Evolutionary conservation across 805 yeast species (phyloP).

Genomic region (Saturnispora silvae): DNA sequence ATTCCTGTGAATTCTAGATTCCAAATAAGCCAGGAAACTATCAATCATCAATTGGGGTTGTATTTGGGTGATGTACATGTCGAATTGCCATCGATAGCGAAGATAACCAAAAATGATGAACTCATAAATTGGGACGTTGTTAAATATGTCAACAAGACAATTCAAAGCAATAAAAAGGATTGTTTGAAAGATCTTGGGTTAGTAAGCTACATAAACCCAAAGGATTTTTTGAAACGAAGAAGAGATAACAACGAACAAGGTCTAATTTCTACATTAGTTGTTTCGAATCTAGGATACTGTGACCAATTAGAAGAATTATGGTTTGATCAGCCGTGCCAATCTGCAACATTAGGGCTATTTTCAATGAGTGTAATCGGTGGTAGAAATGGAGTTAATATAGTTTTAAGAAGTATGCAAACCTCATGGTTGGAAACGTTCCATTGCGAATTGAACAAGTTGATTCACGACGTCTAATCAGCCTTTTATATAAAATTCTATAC

Average conservation of each 20-base stretch:
- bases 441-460: slow-evolving; percentile 2
- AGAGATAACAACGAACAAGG: slow-evolving; percentile 2
- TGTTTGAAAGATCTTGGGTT: slow-evolving; percentile 11
- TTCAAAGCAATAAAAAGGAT: slow-evolving; percentile 7
- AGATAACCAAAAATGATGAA: not conserved
- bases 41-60: slow-evolving; percentile 8
- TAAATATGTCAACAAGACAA: slow-evolving; percentile 8
- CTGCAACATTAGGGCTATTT: slow-evolving; percentile 10
- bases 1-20: slow-evolving; percentile 10
- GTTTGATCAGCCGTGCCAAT: slow-evolving; percentile 12
- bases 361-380: slow-evolving; percentile 11
- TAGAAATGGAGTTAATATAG: slow-evolving; percentile 6
- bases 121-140: slow-evolving; percentile 11
- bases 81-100: slow-evolving; percentile 8
- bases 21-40: slow-evolving; percentile 1
- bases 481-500: slow-evolving; percentile 18
- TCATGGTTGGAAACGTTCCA: slow-evolving; percentile 8
- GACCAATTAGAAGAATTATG: not conserved
- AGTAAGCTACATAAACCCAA: slow-evolving; percentile 8
- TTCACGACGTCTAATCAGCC: too few relatives aligned
- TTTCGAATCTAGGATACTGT: slow-evolving; percentile 9
- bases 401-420: slow-evolving; percentile 1
- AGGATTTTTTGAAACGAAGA: slow-evolving; percentile 6
- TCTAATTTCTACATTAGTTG: slow-evolving; percentile 12
- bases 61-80: slow-evolving; percentile 10